These are phyloP conservation scores for Rhizopogon rudus DNA, from an alignment of 768 basidiomycete species.

Conservation along the genomic window DNA sequence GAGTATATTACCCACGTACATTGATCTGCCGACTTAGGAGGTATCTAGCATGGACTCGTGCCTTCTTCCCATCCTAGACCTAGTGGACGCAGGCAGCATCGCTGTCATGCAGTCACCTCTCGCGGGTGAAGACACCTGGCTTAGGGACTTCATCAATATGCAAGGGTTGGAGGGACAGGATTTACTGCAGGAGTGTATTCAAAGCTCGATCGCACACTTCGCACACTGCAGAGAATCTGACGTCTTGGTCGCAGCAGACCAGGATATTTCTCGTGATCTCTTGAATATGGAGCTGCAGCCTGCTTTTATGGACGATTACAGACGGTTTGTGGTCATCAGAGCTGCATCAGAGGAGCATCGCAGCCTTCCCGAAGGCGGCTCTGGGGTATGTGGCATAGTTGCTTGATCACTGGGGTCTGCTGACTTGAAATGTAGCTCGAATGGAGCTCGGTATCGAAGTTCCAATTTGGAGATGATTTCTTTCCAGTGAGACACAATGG, in stretches of 20 bases:
- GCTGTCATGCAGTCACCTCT: constrained; percentile 50
- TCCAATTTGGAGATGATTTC: constrained; percentile 60
- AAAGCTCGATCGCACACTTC: constrained; percentile 12
- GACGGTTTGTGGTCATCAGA: constrained; percentile 61
- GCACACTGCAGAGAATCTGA: constrained; percentile 29
- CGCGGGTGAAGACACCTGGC: constrained; percentile 21
- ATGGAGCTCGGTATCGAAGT: constrained; percentile 38
- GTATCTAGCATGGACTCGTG: constrained; percentile 1
- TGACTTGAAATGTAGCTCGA: constrained; percentile 43
- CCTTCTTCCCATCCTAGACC: constrained; percentile 19
- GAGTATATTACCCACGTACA: not conserved
- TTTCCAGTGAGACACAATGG: constrained; percentile 16
- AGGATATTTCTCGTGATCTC: constrained; percentile 46
- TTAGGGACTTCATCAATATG: not conserved
- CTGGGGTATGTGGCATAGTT: constrained; percentile 40
- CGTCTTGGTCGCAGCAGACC: constrained; percentile 32
- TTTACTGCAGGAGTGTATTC: constrained; percentile 37
- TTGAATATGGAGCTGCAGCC: constrained; percentile 56
- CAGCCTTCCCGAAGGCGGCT: not conserved
- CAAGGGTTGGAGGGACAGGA: constrained; percentile 24
- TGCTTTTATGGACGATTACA: constrained; percentile 52
- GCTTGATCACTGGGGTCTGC: constrained; percentile 1
- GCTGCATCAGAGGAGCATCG: constrained; percentile 26
- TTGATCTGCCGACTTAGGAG: not conserved
- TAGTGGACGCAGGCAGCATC: constrained; percentile 49